Percentiles rank a stretch among this genome's conserved stretches.
Evolutionary conservation across 2,329 filamentous ascomycete genomes (phyloP).

Genomic region (Sporothrix dimorphospora): DNA sequence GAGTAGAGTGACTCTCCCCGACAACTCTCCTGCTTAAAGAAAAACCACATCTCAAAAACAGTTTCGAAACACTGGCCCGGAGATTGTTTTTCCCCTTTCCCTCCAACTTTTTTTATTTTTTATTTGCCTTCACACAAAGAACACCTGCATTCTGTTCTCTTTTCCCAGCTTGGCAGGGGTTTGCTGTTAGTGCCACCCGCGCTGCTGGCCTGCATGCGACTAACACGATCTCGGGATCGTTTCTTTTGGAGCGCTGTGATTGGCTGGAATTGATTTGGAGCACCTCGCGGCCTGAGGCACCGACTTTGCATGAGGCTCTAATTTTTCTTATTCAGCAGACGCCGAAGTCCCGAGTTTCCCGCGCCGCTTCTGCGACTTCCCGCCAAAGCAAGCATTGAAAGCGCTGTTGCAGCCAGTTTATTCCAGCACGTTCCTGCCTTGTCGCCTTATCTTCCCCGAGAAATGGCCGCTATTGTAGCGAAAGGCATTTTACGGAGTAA

Average conservation of each 20-base stretch:
- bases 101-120: background rate
- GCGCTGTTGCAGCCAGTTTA: background rate
- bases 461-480: background rate
- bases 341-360: constrained; percentile 20
- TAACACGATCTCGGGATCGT: constrained; percentile 16
- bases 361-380: background rate
- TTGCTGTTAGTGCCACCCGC: constrained; percentile 8
- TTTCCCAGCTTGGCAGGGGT: constrained; percentile 23
- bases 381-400: background rate
- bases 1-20: background rate
- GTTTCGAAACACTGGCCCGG: background rate
- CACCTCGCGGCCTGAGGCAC: background rate
- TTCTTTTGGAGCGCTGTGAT: background rate
- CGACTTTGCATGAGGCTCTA: background rate
- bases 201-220: background rate
- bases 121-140: background rate
- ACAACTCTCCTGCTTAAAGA: background rate
- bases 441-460: background rate
- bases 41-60: background rate
- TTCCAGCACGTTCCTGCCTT: background rate
- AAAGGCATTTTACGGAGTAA: background rate
- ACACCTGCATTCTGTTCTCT: background rate
- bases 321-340: constrained; percentile 24
- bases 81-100: background rate
- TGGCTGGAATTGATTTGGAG: background rate